Evolutionary conservation across 2,329 filamentous ascomycete species (phyloP), one percentile per base, ranked within the genome.

Genomic region (Claviceps lovelessii): DNA sequence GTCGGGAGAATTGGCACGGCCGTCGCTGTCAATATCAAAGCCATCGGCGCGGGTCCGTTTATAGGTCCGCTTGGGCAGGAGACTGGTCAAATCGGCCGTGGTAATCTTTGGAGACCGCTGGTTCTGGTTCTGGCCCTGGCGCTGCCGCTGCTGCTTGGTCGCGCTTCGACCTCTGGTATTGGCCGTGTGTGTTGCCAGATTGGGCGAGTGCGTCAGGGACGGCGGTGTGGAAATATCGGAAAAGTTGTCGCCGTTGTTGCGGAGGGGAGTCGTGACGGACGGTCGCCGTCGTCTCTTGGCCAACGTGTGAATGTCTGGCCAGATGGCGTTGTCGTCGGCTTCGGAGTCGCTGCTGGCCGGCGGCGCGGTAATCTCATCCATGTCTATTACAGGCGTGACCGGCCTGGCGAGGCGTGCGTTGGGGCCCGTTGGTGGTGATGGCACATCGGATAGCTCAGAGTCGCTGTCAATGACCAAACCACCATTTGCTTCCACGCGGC

Each of bases 161-260:
- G 60, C 49, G 29, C 66, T 61, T 35, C 70, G 67, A 1, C 65
- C 64, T 58, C 71, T 58, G 50, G 57, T 52, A 42, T 3, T 37
- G 5, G 33, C 48, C 23, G 39, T 41, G 39, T 17, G 4, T 29
- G 45, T 15, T 31, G 63, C 65, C 57, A 72, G 75, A 60, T 84
- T 84, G 37, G 82, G 82, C 0, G 82, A 85, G 62, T 85, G 81
- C 4, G 81, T 85, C 4, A 85, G 70, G 0, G 82, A 84, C 0
- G 82, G 82, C 0, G 81, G 82, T 2, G 81, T 84, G 1, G 82
- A 84, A 11, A 80, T 68, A 49, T 80, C 75, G 0, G 78, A 81
- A n/a, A 70, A 67, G 48, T 55, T 67, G 48, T 55, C 56, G 33
- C 72, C 57, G 28, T 71, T 64, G 29, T 71, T 64, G 8, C 65